Evolutionary conservation across 2,329 filamentous ascomycete genomes (phyloP).

Genomic region (Xylaria sp.): DNA sequence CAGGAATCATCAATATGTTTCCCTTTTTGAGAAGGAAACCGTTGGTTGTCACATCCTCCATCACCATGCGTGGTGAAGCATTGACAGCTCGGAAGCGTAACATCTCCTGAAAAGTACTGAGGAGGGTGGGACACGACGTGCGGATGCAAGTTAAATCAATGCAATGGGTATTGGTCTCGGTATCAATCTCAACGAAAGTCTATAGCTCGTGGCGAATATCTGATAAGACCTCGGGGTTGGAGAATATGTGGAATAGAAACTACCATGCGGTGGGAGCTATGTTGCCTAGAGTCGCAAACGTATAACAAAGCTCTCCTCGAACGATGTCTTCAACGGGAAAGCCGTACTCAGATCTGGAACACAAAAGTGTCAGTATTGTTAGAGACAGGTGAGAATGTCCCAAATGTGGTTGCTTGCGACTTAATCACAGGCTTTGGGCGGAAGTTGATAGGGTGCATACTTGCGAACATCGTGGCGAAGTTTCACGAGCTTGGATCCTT

Average conservation of each 20-base stretch:
- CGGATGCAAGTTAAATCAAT: slow-evolving; percentile 16
- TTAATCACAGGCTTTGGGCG: too few relatives aligned
- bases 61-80: slow-evolving; percentile 9
- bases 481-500: background rate
- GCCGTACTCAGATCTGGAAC: background rate
- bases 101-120: slow-evolving; percentile 16
- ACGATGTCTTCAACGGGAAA: background rate
- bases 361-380: background rate
- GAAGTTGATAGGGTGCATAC: background rate
- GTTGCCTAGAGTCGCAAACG: background rate
- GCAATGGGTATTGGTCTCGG: too few relatives aligned
- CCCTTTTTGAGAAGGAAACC: slow-evolving; percentile 33
- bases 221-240: too few relatives aligned
- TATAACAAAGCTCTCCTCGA: background rate
- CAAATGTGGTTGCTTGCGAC: too few relatives aligned
- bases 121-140: slow-evolving; percentile 8
- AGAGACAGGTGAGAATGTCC: too few relatives aligned
- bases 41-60: slow-evolving; percentile 18
- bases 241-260: too few relatives aligned
- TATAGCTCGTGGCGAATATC: too few relatives aligned
- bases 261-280: too few relatives aligned
- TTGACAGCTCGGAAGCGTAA: slow-evolving; percentile 8
- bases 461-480: background rate
- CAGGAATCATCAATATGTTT: slow-evolving; percentile 29
- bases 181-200: too few relatives aligned